Percentiles rank a stretch among this genome's conserved stretches.
Conservation (phyloP, 192 early-diverging fungal species). For the Coemansia sp. region DNA sequence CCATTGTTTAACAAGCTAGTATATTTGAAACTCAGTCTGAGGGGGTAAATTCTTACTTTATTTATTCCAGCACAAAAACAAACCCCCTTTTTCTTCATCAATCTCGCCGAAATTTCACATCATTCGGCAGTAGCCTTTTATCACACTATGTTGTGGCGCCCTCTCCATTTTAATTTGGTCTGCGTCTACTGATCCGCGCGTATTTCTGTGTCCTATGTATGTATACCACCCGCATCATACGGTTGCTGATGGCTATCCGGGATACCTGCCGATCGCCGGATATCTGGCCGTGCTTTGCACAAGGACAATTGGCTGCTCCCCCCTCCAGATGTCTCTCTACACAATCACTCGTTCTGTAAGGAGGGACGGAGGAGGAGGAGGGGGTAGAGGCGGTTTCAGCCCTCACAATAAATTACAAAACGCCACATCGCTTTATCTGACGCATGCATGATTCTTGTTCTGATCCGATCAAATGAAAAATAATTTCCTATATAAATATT, state of each 20-base stretch:
- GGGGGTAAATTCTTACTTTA: not conserved
- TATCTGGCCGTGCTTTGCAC: not conserved
- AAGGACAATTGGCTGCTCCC: no score
- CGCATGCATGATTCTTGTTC: no score
- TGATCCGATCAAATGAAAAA: no score
- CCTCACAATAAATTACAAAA: no score
- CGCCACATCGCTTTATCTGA: no score
- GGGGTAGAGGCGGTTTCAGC: no score
- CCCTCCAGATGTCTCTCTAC: no score
- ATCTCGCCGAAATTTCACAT: not conserved
- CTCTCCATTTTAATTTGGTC: not conserved
- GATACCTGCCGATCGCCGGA: not conserved
- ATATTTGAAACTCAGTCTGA: slow-evolving; percentile 5
- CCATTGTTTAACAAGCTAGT: not conserved
- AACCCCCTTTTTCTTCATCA: not conserved
- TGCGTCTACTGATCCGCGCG: not conserved
- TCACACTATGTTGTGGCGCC: not conserved
- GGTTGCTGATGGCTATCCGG: not conserved
- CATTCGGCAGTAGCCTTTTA: not conserved
- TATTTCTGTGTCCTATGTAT: not conserved
- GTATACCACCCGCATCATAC: not conserved
- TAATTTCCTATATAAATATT: no score
- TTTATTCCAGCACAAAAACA: not conserved
- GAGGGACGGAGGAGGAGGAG: no score
- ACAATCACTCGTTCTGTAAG: no score